Percentiles rank a stretch among this genome's conserved stretches.
Evolutionary conservation across 176 grass and related monocot species (phyloP).

Genomic region (Phoenix roebelenii): DNA sequence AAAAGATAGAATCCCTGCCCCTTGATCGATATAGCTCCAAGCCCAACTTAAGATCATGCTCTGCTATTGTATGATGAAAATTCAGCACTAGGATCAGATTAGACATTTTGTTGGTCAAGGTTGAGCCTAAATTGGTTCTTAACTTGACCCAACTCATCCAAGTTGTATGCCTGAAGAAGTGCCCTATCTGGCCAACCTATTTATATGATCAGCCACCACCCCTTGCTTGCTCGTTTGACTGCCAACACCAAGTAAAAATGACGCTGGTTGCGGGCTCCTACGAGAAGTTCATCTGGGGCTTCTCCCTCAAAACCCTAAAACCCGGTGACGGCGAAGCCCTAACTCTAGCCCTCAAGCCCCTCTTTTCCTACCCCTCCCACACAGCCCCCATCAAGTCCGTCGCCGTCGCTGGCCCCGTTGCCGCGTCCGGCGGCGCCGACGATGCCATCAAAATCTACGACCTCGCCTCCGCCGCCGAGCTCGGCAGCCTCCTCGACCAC

Average conservation of each 20-base stretch:
- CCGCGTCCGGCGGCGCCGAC: constrained; percentile 57
- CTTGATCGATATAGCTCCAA: too few relatives aligned
- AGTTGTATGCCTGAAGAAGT: too few relatives aligned
- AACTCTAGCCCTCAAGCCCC: constrained; percentile 26
- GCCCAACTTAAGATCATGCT: too few relatives aligned
- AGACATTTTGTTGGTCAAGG: too few relatives aligned
- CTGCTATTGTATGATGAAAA: too few relatives aligned
- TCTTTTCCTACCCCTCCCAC: constrained; percentile 85
- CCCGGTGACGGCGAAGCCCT: background rate
- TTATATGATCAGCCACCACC: too few relatives aligned
- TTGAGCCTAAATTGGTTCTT: too few relatives aligned
- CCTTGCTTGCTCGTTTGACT: too few relatives aligned
- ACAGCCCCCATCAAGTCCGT: constrained; percentile 66
- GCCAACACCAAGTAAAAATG: constrained; percentile 10
- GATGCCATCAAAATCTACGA: constrained; percentile 80
- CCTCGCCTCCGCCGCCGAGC: constrained; percentile 48
- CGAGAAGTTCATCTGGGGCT: constrained; percentile 97
- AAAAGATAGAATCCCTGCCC: too few relatives aligned
- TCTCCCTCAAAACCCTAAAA: constrained; percentile 55
- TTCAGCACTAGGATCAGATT: too few relatives aligned
- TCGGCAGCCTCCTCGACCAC: constrained; percentile 69
- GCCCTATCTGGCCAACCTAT: too few relatives aligned
- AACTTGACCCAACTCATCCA: too few relatives aligned
- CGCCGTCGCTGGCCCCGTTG: constrained; percentile 31
- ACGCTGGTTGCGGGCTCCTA: constrained; percentile 85